Conservation (phyloP, 208 protist species). For the Zelonia costaricensis region DNA sequence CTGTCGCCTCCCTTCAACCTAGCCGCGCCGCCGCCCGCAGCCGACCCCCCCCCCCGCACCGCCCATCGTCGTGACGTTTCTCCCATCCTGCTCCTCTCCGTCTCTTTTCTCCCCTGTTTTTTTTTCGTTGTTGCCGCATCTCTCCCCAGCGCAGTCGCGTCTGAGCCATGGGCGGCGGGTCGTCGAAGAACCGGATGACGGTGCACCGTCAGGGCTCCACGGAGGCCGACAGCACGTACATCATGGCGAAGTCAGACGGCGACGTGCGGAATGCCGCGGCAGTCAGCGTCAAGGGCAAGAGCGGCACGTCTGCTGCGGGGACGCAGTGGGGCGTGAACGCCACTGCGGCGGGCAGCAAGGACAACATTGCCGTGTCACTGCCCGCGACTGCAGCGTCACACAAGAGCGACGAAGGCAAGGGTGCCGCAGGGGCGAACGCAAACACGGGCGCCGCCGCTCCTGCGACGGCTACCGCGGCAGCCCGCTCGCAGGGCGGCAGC, state of each 20-base stretch:
- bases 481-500: neutral
- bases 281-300: neutral
- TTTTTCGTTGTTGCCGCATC: neutral
- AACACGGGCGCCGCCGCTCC: too few relatives aligned
- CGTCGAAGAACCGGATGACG: conserved; percentile 6
- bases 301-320: neutral
- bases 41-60: too few relatives aligned
- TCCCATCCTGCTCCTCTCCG: neutral
- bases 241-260: neutral
- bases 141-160: neutral
- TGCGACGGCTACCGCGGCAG: neutral
- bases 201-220: conserved; percentile 7
- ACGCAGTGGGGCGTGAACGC: neutral
- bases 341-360: neutral
- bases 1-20: neutral
- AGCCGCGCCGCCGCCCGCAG: neutral
- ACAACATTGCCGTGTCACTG: too few relatives aligned
- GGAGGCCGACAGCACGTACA: conserved; percentile 8
- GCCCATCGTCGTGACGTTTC: neutral
- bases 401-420: too few relatives aligned
- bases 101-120: neutral
- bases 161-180: conserved; percentile 17
- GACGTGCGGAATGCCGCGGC: neutral
- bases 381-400: too few relatives aligned
- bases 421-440: too few relatives aligned